Conservation (phyloP, 2,329 filamentous ascomycete species). For the Aureobasidium sp. region DNA sequence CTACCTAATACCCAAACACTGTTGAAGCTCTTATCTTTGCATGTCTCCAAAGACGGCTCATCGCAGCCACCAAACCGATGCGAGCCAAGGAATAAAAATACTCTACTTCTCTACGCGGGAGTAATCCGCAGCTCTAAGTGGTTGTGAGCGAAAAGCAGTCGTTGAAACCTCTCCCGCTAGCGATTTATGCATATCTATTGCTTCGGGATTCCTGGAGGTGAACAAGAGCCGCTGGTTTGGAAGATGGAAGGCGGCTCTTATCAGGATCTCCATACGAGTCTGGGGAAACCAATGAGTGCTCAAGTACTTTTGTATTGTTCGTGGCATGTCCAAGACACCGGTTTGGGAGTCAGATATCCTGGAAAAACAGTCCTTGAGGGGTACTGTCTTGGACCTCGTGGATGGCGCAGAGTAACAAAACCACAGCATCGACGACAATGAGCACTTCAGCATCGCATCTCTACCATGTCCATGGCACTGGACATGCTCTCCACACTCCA, state of each 20-base stretch:
- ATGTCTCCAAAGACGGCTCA: not conserved
- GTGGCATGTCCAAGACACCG: not conserved
- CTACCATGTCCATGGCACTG: not conserved
- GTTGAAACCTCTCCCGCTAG: not conserved
- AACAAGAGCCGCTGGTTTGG: not conserved
- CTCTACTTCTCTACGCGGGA: not conserved
- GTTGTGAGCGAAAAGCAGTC: not conserved
- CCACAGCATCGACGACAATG: not conserved
- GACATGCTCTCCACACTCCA: not conserved
- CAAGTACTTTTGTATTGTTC: too few species aligned
- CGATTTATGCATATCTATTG: not conserved
- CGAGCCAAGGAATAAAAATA: not conserved
- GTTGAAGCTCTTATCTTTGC: not conserved
- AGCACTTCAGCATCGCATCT: not conserved
- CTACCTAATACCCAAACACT: not conserved
- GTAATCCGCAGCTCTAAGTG: not conserved
- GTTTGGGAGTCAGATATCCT: not conserved
- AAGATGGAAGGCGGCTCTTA: not conserved
- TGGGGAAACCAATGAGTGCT: not conserved
- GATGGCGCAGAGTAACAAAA: not conserved
- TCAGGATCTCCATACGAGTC: not conserved
- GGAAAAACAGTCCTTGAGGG: too few species aligned
- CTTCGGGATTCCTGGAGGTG: not conserved
- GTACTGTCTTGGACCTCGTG: not conserved
- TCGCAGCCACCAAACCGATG: not conserved